Evolutionary conservation across 768 basidiomycete species (phyloP).

Genomic region (Trametes sanguinea): DNA sequence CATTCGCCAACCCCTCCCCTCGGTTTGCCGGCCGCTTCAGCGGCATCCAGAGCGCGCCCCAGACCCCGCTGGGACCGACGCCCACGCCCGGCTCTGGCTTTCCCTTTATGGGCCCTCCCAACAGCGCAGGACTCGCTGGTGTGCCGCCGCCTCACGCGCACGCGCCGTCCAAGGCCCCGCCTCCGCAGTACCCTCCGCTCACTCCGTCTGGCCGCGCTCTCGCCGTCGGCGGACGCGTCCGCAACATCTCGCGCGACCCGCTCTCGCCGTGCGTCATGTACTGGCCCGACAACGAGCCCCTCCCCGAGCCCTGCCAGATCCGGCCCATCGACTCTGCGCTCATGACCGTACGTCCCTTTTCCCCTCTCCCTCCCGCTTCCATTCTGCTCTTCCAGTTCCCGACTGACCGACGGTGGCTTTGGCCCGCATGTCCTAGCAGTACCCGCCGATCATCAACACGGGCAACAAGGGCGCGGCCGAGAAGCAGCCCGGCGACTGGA

Average conservation of each 20-base stretch:
- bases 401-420: background rate
- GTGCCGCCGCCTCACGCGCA: conserved; percentile 2
- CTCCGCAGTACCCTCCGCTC: conserved; percentile 67
- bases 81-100: conserved; percentile 16
- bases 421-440: conserved; percentile 41
- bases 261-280: conserved; percentile 78
- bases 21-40: conserved; percentile 27
- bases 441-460: conserved; percentile 86
- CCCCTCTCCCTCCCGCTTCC: background rate
- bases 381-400: background rate
- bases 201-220: conserved; percentile 84
- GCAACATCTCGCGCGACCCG: conserved; percentile 76
- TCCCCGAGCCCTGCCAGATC: conserved; percentile 78
- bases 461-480: conserved; percentile 88
- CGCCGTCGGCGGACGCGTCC: conserved; percentile 74
- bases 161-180: conserved; percentile 15
- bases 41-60: conserved; percentile 19
- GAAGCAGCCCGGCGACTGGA: conserved; percentile 61
- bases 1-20: conserved; percentile 34
- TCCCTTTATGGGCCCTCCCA: background rate
- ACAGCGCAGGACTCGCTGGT: background rate
- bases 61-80: conserved; percentile 27
- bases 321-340: conserved; percentile 57
- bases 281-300: conserved; percentile 88
- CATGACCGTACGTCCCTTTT: conserved; percentile 46